A percentile compares a stretch with the other conserved stretches of the same genome.
These are phyloP conservation scores for Botryotinia calthae DNA, from an alignment of 2,329 filamentous ascomycete species.

Conservation along the genomic window DNA sequence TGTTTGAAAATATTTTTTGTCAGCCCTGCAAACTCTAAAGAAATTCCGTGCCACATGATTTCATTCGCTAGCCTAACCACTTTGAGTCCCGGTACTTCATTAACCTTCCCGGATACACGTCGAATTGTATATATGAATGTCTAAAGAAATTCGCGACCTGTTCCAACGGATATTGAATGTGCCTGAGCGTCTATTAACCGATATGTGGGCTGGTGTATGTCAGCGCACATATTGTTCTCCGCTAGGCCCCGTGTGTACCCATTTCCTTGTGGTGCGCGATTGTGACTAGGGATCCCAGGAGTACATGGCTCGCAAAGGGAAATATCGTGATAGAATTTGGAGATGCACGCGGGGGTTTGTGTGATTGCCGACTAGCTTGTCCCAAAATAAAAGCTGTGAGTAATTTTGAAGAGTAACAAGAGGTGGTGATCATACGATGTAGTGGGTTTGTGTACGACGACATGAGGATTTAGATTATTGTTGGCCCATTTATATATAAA, in stretches of 20 bases:
- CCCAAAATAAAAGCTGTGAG: not conserved
- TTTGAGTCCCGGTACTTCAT: not conserved
- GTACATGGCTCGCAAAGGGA: not conserved
- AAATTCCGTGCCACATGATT: not conserved
- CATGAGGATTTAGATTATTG: not conserved
- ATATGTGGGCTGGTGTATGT: not conserved
- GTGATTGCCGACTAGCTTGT: not conserved
- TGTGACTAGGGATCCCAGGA: not conserved
- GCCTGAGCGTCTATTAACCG: not conserved
- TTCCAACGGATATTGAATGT: not conserved
- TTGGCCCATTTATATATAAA: not conserved
- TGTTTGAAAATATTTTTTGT: not conserved
- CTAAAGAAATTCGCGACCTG: not conserved
- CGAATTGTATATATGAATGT: not conserved
- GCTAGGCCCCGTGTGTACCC: not conserved
- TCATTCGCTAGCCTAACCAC: not conserved
- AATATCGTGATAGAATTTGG: not conserved
- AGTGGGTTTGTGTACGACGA: not conserved
- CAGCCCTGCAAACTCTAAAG: not conserved
- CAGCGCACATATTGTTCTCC: not conserved
- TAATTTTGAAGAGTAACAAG: not conserved
- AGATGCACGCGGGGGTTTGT: not conserved
- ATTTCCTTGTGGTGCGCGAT: not conserved
- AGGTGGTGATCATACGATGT: not conserved
- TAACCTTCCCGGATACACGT: not conserved